These are phyloP conservation scores for Cicer bijugum DNA, from an alignment of 306 rosid species.

Conservation along the genomic window DNA sequence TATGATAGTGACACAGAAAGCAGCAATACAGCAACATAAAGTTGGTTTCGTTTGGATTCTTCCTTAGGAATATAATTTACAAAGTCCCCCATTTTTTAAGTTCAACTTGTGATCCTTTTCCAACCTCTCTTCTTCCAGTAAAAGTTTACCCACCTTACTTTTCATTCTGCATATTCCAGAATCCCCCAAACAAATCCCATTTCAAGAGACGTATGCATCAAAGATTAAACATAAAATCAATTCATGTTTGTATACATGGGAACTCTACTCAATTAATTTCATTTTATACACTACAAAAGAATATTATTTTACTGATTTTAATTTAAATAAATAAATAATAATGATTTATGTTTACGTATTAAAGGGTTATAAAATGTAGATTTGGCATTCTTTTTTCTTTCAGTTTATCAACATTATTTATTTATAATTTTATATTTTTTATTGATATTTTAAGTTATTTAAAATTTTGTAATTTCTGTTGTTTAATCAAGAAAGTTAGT, in stretches of 20 bases:
- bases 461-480: too few species aligned
- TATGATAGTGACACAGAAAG: constrained; percentile 50
- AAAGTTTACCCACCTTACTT: constrained; percentile 36
- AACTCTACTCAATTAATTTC: not conserved
- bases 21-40: constrained; percentile 42
- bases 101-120: constrained; percentile 30
- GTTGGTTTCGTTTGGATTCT: constrained; percentile 49
- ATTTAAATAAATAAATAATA: too few species aligned
- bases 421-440: too few species aligned
- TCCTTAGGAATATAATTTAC: constrained; percentile 21
- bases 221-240: not conserved
- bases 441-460: too few species aligned
- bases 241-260: too few species aligned
- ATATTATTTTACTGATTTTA: too few species aligned
- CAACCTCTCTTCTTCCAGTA: constrained; percentile 8
- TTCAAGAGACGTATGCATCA: constrained; percentile 26
- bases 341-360: too few species aligned
- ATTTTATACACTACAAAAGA: too few species aligned
- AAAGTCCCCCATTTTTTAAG: not conserved
- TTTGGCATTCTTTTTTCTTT: too few species aligned
- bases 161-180: constrained; percentile 50
- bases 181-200: constrained; percentile 42
- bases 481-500: too few species aligned
- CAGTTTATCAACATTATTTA: too few species aligned
- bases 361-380: too few species aligned